phyloP scores from a whole-genome alignment of 2,329 filamentous ascomycete genomes.

The Scedosporium apiospermum region DNA sequence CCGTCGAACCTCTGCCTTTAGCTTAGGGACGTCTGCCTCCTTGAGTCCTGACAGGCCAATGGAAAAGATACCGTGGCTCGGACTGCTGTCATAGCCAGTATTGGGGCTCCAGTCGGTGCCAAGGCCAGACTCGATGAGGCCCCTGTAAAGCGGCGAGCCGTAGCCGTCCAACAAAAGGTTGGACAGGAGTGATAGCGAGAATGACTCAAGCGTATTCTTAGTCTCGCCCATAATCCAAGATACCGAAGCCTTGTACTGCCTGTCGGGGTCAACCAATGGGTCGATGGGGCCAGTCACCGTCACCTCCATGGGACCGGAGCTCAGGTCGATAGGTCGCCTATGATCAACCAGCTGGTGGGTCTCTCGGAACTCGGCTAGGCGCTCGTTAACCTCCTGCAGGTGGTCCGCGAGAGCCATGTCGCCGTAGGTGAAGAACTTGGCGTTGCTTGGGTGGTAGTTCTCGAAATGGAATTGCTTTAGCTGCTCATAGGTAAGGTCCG shows the following conservation, averaged over 20 bases:
- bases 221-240: constrained; percentile 88
- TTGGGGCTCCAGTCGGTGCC: constrained; percentile 94
- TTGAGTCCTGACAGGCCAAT: constrained; percentile 86
- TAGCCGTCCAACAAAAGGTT: constrained; percentile 88
- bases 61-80: constrained; percentile 73
- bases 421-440: constrained; percentile 91
- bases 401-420: constrained; percentile 82
- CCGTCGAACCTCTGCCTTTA: constrained; percentile 64
- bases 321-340: constrained; percentile 65
- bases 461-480: constrained; percentile 79
- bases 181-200: constrained; percentile 73
- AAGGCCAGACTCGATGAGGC: constrained; percentile 78
- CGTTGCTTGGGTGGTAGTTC: constrained; percentile 96
- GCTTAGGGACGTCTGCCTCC: constrained; percentile 64
- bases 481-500: constrained; percentile 85
- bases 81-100: constrained; percentile 77
- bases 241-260: constrained; percentile 87
- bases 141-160: constrained; percentile 84
- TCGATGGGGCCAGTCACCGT: constrained; percentile 75
- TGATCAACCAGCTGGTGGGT: constrained; percentile 62
- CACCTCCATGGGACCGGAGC: constrained; percentile 55
- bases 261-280: constrained; percentile 73
- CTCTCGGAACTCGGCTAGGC: constrained; percentile 63
- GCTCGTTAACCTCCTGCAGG: constrained; percentile 65
- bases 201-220: constrained; percentile 75